Evolutionary conservation across 2,329 filamentous ascomycete species (phyloP).

Genomic region (Geosmithia putterillii): DNA sequence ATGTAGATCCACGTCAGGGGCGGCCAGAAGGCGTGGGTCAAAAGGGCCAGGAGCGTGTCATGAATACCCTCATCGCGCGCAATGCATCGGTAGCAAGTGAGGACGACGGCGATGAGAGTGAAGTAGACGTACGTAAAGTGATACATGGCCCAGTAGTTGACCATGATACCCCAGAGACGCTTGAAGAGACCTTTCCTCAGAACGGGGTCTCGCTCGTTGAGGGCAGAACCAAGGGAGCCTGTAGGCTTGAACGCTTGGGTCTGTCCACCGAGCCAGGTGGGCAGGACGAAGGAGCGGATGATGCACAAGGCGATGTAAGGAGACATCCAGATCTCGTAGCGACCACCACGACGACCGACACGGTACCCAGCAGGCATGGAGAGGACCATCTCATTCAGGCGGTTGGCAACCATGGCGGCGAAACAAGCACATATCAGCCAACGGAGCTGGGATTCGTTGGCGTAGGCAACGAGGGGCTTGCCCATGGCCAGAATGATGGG

Average conservation of each 20-base stretch:
- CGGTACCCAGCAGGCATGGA: slow-evolving; percentile 47
- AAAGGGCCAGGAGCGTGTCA: slow-evolving; percentile 34
- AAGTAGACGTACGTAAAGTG: slow-evolving; percentile 43
- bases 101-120: slow-evolving; percentile 34
- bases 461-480: slow-evolving; percentile 44
- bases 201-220: slow-evolving; percentile 45
- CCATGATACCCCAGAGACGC: slow-evolving; percentile 39
- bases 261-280: slow-evolving; percentile 46
- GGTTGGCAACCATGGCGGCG: slow-evolving; percentile 33
- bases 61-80: slow-evolving; percentile 20
- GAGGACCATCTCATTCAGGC: slow-evolving; percentile 44
- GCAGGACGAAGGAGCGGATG: slow-evolving; percentile 43
- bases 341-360: slow-evolving; percentile 41
- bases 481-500: slow-evolving; percentile 46
- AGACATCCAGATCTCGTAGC: slow-evolving; percentile 50
- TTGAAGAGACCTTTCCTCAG: slow-evolving; percentile 37
- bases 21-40: slow-evolving; percentile 52
- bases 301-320: slow-evolving; percentile 48
- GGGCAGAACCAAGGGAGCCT: slow-evolving; percentile 39
- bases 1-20: slow-evolving; percentile 45
- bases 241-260: slow-evolving; percentile 48
- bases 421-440: slow-evolving; percentile 47
- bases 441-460: slow-evolving; percentile 37
- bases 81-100: slow-evolving; percentile 39
- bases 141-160: slow-evolving; percentile 43